phyloP scores from a whole-genome alignment of 2,329 filamentous ascomycete genomes.

The Tothia fuscella region DNA sequence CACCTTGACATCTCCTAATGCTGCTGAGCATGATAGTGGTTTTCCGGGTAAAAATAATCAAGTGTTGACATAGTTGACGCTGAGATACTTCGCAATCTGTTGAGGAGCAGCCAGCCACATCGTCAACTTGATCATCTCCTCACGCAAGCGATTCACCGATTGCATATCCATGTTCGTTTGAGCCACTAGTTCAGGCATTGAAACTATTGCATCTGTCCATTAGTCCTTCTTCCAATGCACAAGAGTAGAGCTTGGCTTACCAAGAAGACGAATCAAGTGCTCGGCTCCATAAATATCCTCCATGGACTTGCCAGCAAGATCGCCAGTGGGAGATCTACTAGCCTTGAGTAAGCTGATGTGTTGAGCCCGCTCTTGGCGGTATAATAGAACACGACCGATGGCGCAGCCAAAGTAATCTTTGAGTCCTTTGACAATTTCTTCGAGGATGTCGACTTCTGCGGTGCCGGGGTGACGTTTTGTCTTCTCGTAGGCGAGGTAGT shows the following conservation, averaged over 20 bases:
- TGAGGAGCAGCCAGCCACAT: conserved; percentile 61
- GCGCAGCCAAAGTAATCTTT: conserved; percentile 91
- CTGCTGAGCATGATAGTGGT: too few relatives aligned
- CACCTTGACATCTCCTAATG: too few relatives aligned
- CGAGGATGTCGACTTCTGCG: conserved; percentile 70
- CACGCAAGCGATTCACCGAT: conserved; percentile 74
- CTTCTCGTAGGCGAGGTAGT: conserved; percentile 63
- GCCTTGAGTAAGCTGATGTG: too few relatives aligned
- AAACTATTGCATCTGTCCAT: conserved; percentile 43
- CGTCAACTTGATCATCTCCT: conserved; percentile 79
- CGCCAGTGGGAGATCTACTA: conserved; percentile 29
- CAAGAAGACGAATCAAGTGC: conserved; percentile 77
- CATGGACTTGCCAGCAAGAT: conserved; percentile 57
- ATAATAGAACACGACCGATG: conserved; percentile 78
- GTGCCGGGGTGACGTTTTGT: conserved; percentile 53
- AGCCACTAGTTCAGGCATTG: conserved; percentile 82
- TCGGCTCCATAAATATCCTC: conserved; percentile 86
- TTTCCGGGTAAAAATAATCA: too few relatives aligned
- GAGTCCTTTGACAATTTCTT: conserved; percentile 77
- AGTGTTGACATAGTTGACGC: conserved; percentile 63
- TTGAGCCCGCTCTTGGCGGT: conserved; percentile 94
- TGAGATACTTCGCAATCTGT: conserved; percentile 66
- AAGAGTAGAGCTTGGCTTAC: conserved; percentile 39
- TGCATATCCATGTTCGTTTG: conserved; percentile 98
- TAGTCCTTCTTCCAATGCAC: too few relatives aligned